A percentile compares a stretch with the other conserved stretches of the same genome.
phyloP scores from a whole-genome alignment of 2,329 filamentous ascomycete genomes.

The Talaromyces amestolkiae region DNA sequence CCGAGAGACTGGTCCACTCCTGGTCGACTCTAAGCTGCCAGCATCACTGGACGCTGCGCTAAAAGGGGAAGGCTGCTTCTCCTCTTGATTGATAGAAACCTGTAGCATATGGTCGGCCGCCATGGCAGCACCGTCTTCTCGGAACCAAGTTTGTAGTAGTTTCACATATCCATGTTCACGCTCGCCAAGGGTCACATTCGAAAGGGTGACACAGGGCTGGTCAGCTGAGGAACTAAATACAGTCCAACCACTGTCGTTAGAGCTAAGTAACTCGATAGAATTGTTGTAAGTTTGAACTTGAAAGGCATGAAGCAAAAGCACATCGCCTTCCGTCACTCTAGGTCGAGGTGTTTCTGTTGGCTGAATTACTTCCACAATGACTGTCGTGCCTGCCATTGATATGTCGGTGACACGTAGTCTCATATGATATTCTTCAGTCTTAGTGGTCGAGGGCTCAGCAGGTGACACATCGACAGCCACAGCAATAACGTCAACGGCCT shows the following conservation, averaged over 20 bases:
- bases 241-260: conserved; percentile 47
- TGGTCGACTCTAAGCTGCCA: conserved; percentile 31
- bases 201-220: conserved; percentile 34
- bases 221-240: conserved; percentile 38
- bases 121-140: conserved; percentile 34
- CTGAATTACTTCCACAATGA: conserved; percentile 45
- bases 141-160: conserved; percentile 43
- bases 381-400: conserved; percentile 39
- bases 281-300: conserved; percentile 43
- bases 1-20: conserved; percentile 20
- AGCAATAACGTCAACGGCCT: conserved; percentile 43
- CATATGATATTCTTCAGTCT: conserved; percentile 41
- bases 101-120: conserved; percentile 38
- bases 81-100: conserved; percentile 32
- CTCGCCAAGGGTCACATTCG: conserved; percentile 40
- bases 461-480: conserved; percentile 36
- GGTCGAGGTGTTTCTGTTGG: conserved; percentile 42
- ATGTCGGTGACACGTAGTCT: conserved; percentile 46
- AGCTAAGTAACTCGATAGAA: conserved; percentile 42
- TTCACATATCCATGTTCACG: conserved; percentile 39
- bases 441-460: conserved; percentile 35
- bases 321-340: conserved; percentile 37
- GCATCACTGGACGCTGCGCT: conserved; percentile 31
- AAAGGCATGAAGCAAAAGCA: conserved; percentile 47
- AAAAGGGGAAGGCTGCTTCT: conserved; percentile 25